These are phyloP conservation scores for Clathrospora elynae DNA, from an alignment of 2,329 filamentous ascomycete species.

Conservation along the genomic window DNA sequence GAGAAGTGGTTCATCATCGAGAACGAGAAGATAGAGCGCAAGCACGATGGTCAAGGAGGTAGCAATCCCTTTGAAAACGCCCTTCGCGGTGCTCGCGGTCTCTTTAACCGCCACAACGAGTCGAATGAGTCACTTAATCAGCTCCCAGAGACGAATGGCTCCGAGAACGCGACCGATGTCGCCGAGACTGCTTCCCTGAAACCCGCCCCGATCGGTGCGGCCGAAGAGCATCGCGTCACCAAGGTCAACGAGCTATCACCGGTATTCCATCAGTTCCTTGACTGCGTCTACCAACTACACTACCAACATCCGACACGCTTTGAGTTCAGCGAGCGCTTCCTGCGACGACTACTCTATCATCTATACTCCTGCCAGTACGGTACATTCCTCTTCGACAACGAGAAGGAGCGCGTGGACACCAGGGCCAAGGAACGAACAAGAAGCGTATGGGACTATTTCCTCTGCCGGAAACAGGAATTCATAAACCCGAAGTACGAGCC, in stretches of 20 bases:
- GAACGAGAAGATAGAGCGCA: slow-evolving; percentile 71
- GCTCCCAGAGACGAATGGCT: slow-evolving; percentile 54
- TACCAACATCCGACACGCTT: slow-evolving; percentile 86
- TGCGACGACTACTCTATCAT: slow-evolving; percentile 88
- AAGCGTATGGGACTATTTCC: slow-evolving; percentile 96
- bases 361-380: slow-evolving; percentile 96
- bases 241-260: slow-evolving; percentile 90
- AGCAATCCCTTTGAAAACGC: slow-evolving; percentile 85
- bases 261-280: slow-evolving; percentile 96
- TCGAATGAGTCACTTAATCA: slow-evolving; percentile 68
- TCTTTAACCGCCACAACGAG: slow-evolving; percentile 82
- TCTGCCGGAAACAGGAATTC: slow-evolving; percentile 80
- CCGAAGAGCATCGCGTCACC: slow-evolving; percentile 70
- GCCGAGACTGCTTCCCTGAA: slow-evolving; percentile 46
- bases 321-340: slow-evolving; percentile 94
- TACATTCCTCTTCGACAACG: slow-evolving; percentile 93
- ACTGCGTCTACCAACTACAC: slow-evolving; percentile 88
- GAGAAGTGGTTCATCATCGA: slow-evolving; percentile 95
- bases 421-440: slow-evolving; percentile 72
- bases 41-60: slow-evolving; percentile 47
- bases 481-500: slow-evolving; percentile 79
- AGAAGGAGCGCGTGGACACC: slow-evolving; percentile 80
- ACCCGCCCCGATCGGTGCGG: slow-evolving; percentile 47
- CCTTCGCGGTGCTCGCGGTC: slow-evolving; percentile 80
- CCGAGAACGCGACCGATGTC: slow-evolving; percentile 55